A percentile compares a stretch with the other conserved stretches of the same genome.
Evolutionary conservation across 1,284 basidiomycete species (phyloP).

Genomic region (Moesziomyces globuligerus): DNA sequence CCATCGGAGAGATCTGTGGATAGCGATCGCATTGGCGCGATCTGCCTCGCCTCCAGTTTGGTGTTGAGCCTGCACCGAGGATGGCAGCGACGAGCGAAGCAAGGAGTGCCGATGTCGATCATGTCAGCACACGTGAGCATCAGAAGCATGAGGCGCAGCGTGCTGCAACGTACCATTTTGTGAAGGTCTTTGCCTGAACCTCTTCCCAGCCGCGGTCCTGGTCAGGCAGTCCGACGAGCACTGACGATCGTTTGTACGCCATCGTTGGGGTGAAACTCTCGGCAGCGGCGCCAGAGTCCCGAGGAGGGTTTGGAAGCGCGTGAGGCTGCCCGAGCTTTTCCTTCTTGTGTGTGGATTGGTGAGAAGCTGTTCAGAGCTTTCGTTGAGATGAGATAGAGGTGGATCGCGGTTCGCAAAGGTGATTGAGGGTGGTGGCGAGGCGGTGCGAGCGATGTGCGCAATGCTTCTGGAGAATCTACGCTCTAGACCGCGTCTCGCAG

Average conservation of each 20-base stretch:
- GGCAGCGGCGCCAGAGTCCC: neutral
- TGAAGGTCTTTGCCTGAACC: constrained; percentile 64
- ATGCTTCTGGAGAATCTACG: too few species aligned
- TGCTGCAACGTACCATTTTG: constrained; percentile 55
- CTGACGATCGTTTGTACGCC: constrained; percentile 61
- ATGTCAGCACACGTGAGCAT: neutral
- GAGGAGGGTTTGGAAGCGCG: neutral
- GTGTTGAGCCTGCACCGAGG: constrained; percentile 83
- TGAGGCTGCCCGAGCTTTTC: too few species aligned
- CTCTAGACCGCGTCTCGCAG: too few species aligned
- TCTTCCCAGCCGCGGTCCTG: constrained; percentile 63
- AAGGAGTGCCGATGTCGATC: neutral
- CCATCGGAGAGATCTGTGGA: constrained; percentile 92
- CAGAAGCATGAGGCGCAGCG: too few species aligned
- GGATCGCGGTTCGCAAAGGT: too few species aligned
- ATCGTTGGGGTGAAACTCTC: too few species aligned
- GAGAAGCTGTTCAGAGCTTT: too few species aligned
- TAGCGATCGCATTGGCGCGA: constrained; percentile 89
- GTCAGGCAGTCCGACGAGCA: constrained; percentile 58
- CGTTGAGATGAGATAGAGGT: too few species aligned
- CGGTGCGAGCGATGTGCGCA: too few species aligned
- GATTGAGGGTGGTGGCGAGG: too few species aligned
- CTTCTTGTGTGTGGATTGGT: too few species aligned
- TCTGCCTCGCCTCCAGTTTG: constrained; percentile 84
- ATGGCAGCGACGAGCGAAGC: too few species aligned